Evolutionary conservation across 2,329 filamentous ascomycete species (phyloP), one percentile per base, ranked within the genome.

Genomic region (Lachnellula occidentalis): DNA sequence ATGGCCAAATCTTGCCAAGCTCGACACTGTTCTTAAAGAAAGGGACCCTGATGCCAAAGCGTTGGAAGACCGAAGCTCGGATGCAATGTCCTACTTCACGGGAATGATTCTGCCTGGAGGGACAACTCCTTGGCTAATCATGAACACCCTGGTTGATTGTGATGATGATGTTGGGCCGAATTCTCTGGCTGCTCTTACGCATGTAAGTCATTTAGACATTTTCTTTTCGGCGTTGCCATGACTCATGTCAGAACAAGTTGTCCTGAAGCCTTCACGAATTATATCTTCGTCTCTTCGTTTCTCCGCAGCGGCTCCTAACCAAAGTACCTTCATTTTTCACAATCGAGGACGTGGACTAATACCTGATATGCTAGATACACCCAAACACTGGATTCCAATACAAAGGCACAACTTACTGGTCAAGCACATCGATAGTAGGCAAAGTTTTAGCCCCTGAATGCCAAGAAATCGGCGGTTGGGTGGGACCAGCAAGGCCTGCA

Each of bases 391-490:
- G 87, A 15, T 90, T 91, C 65, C 87, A 91, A 71, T 90, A 90
- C 67, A 83, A 85, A 63, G 85, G 83, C 54, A 86, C 86, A 66
- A 90, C 87, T 1, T 91, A 90, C 74, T 91, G 87, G 87, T 83
- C 86, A 3, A 80, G 83, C 12, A 76, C 79, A 19, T 87, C 80
- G 61, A 87, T 90, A 54, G 83, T 91, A 2, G 87, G 87, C 37
- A 90, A 89, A 66, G 87, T 91, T 2, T 74, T 91, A 7, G 86
- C 83, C 39, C 83, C 86, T 22, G 89, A 86, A 0, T 88, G 87
- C 62, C 81, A 79, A 59, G 79, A 86, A 52, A 77, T 88, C 19
- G 86, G 81, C 43, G 87, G 87, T 22, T 91, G 87, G 87, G 75
- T 90, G 39, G 87, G 87, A 0, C 87, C 87, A 2, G 86, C 84